Evolutionary conservation across 495 filamentous ascomycete genomes (phyloP), one percentile per base, ranked within the genome.

Genomic region (Daldinia grandis): DNA sequence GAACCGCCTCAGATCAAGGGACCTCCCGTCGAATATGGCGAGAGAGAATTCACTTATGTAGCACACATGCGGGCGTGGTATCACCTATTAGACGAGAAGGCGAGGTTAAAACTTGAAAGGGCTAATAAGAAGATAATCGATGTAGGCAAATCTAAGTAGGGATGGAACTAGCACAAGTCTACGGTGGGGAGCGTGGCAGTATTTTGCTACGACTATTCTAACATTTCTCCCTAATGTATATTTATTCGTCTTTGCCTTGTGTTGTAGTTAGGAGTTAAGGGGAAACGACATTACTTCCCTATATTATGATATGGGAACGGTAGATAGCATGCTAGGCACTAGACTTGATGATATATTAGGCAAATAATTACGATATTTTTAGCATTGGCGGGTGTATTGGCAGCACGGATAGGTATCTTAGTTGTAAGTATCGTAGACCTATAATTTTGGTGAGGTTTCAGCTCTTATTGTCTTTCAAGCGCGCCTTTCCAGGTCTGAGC

Each of bases 1-100:
- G 64, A 73, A 58, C 72, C 71, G 21, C 76, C 82, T 44, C 82
- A 85, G 69, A 79, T 85, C 30, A 82, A 80, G 38, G 82, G 82
- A 0, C 78, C 79, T 33, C 79, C 82, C 2, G 76, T 86, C 47
- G 83, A 85, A 56, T 79, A 80, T 30, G 78, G 66, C 54, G 71
- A 79, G 15, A 66, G 62, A 6, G 84, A 81, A 62, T 71, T 63
- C 17, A 69, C 64, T 0, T 81, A 77, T 64, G 77, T 81, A 57
- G 55, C 62, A 28, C 64, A 70, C 51, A 54, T 83, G 63, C 77
- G 74, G 56, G 72, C 74, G 49, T 85, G 82, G 83, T 84, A 78
- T 28, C 65, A 65, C 19, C 63, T 77, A 21, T 60, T 84, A 17
- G 82, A 84, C 57, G 75, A 59, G 3, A 76, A 69, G 47, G 74